Conservation (phyloP, 441 rosid genomes). For the Arabidopsis hybrid region DNA sequence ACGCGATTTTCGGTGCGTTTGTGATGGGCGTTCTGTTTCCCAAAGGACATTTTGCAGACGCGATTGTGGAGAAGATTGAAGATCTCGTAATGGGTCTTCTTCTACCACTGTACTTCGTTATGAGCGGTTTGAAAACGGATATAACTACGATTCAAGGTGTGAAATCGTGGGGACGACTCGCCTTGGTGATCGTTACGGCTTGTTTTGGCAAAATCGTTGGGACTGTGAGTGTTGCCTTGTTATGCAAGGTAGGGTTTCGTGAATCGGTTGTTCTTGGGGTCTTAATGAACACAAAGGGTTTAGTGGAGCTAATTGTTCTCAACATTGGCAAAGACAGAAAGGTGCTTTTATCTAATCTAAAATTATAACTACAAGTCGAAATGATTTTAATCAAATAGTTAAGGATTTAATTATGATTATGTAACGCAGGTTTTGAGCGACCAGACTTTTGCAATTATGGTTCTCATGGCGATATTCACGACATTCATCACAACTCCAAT, state of each 20-base stretch:
- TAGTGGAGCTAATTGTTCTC: conserved; percentile 58
- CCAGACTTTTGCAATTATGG: conserved; percentile 61
- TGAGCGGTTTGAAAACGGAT: conserved; percentile 58
- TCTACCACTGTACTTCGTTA: conserved; percentile 54
- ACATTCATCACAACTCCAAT: conserved; percentile 56
- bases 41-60: conserved; percentile 52
- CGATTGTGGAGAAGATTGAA: conserved; percentile 57
- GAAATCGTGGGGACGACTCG: conserved; percentile 56
- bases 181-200: conserved; percentile 51
- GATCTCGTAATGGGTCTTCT: conserved; percentile 57
- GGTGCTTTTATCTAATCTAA: conserved; percentile 33
- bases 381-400: not conserved
- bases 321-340: conserved; percentile 61
- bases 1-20: conserved; percentile 59
- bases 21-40: conserved; percentile 51
- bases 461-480: conserved; percentile 57
- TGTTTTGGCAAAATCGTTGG: conserved; percentile 55
- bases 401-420: not conserved
- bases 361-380: no score
- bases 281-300: conserved; percentile 58
- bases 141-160: conserved; percentile 45
- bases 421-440: conserved; percentile 53
- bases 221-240: conserved; percentile 45
- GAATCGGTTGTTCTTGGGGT: conserved; percentile 54
- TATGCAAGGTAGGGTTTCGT: conserved; percentile 43